phyloP scores from a whole-genome alignment of 345 rosid species.

The Euphorbia tirucalli region DNA sequence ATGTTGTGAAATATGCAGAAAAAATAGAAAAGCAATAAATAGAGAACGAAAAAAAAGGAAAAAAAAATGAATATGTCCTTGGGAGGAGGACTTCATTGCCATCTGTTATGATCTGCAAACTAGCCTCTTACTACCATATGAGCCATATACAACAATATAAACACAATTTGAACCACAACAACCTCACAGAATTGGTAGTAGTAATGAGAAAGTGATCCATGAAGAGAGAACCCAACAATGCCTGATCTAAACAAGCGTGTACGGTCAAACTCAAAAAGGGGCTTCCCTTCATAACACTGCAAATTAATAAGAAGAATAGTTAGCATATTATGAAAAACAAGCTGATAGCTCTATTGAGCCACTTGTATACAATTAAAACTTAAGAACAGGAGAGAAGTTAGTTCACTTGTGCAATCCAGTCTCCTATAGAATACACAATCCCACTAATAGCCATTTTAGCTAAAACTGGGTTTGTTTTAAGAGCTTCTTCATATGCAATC shows the following conservation, averaged over 20 bases:
- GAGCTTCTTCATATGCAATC: constrained; percentile 87
- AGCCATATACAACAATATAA: not conserved
- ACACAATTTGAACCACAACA: constrained; percentile 12
- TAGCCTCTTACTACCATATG: no score
- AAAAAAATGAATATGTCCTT: no score
- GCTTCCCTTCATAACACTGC: constrained; percentile 91
- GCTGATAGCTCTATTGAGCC: not conserved
- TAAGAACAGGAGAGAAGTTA: not conserved
- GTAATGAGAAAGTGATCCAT: constrained; percentile 91
- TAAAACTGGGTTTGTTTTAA: constrained; percentile 78
- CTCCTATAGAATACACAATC: constrained; percentile 77
- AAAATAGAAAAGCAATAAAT: no score
- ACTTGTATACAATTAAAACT: not conserved
- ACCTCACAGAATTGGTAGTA: constrained; percentile 95
- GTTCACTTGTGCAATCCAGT: constrained; percentile 95
- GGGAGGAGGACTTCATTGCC: no score
- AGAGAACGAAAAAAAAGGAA: no score
- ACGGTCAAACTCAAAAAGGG: constrained; percentile 66
- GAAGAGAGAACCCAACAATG: constrained; percentile 88
- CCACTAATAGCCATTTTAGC: constrained; percentile 98
- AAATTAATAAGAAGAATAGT: constrained; percentile 5
- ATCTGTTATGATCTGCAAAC: no score
- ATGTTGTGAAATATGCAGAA: not conserved
- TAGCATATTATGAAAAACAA: not conserved
- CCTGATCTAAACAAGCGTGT: constrained; percentile 77